Evolutionary conservation across 306 rosid species (phyloP).

Genomic region (Cicer chorassanicum): DNA sequence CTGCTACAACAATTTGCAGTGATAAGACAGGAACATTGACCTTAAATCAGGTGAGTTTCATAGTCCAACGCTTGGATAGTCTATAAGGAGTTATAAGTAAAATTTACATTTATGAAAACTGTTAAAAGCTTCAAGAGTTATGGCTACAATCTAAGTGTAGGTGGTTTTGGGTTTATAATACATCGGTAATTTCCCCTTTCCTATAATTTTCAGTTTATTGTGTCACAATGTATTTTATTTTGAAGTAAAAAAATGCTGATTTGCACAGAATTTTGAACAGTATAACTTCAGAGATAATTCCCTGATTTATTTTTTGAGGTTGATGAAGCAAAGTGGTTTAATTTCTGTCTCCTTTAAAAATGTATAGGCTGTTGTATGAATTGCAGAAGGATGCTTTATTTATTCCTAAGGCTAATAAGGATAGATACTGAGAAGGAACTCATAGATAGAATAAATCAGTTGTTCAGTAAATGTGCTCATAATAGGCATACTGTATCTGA

Average conservation of each 20-base stretch:
- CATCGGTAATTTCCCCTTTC: conserved; percentile 21
- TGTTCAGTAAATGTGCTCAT: conserved; percentile 37
- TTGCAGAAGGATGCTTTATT: conserved; percentile 34
- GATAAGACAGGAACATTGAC: conserved; percentile 99
- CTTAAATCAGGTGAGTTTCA: conserved; percentile 68
- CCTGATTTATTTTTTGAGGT: conserved; percentile 3
- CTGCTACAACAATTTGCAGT: conserved; percentile 97
- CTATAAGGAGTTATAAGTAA: conserved; percentile 25
- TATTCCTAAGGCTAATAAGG: conserved; percentile 16
- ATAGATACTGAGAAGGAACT: conserved; percentile 27
- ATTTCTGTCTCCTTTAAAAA: conserved; percentile 29
- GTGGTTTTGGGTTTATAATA: conserved; percentile 39
- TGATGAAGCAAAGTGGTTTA: conserved; percentile 34
- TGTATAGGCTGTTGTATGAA: conserved; percentile 34
- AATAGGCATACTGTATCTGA: conserved; percentile 26
- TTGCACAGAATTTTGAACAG: conserved; percentile 11
- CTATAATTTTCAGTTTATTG: conserved; percentile 23
- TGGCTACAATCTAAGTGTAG: conserved; percentile 25
- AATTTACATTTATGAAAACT: conserved; percentile 35
- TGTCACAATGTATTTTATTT: neutral
- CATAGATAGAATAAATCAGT: conserved; percentile 4
- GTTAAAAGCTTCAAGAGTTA: conserved; percentile 30
- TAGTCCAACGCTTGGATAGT: conserved; percentile 25
- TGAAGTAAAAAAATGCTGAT: neutral
- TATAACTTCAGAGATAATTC: conserved; percentile 33